These are phyloP conservation scores for Euphorbia schlechtendalii DNA, from an alignment of 441 rosid genomes.

Conservation along the genomic window DNA sequence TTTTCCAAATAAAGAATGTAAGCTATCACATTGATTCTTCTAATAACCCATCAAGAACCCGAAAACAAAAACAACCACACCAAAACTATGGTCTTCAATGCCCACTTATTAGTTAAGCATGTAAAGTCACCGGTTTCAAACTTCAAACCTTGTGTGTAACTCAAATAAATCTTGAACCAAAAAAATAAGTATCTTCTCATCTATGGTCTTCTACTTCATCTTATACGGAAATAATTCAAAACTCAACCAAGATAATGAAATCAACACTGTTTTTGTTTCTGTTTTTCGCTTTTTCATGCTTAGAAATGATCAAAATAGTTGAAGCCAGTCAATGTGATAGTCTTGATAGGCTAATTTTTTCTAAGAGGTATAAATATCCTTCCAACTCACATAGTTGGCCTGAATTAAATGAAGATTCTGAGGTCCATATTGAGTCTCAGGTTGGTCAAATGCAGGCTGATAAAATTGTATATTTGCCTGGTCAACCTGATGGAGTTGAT, in stretches of 20 bases:
- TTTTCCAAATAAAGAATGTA: neutral
- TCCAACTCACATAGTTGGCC: neutral
- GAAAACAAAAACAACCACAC: neutral
- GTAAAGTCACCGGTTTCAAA: too few species aligned
- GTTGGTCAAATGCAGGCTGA: slow-evolving; percentile 9
- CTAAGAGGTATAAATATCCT: neutral
- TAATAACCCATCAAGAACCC: neutral
- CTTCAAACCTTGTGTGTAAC: too few species aligned
- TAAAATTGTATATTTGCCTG: neutral
- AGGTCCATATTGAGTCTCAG: neutral
- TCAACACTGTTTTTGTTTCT: neutral
- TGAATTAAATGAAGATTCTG: neutral
- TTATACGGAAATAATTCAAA: too few species aligned
- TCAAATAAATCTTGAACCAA: too few species aligned
- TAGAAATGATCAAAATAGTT: neutral
- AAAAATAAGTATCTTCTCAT: too few species aligned
- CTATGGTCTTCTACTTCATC: too few species aligned
- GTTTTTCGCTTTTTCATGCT: neutral
- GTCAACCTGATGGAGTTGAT: slow-evolving; percentile 10
- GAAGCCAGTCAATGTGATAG: slow-evolving; percentile 3
- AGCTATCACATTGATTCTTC: neutral
- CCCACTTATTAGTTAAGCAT: too few species aligned
- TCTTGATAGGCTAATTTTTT: neutral
- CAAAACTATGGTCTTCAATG: neutral
- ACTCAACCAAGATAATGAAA: neutral